Base-by-base conservation (phyloP, 805 yeast species). In the Candida nonsorbophila region DNA sequence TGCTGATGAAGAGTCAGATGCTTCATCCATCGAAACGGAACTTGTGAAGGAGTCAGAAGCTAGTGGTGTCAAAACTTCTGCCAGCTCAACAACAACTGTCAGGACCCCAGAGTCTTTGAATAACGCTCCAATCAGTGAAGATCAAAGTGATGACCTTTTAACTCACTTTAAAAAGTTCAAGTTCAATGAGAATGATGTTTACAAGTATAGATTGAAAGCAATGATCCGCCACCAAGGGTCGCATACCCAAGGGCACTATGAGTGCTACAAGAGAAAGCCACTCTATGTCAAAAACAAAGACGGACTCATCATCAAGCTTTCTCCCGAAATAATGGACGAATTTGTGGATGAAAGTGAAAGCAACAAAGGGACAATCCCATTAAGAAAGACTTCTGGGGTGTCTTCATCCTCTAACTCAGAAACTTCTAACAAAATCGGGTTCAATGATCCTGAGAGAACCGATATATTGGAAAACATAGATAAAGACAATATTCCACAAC, bases 171-270 rank as follows among this genome's bases (percentile, higher is more conserved):
- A 59, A 38, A 34, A 55, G 38, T 44, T 58, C 40, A 55, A 62
- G 37, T 61, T 60, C 48, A 55, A 54, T 40, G 68, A 60, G 6
- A 61, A 62, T 33, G 66, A 60, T 38, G 50, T 49, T 19, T 60
- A 55, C 36, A 67, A 59, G 22, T 87, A 84, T 51, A 62, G 63
- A 36, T 63, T 92, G 20, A 72, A 69, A 37, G 82, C 96, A 0
- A 61, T 85, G 37, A 77, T 92, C 12, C 72, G 87, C 40, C 97
- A 92, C 51, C 75, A 79, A 25, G 98, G 98, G 0, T 77, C 90
- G 1, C 97, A 88, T 53, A 70, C 78, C 13, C 73, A 77, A 24
- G 97, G 97, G 1, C 97, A 88, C 49, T 88, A 87, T 50, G 95
- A 88, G 45, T 84, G 95, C 44, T 85, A 76, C 50, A 78, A 83